Evolutionary conservation across 768 basidiomycete species (phyloP), one percentile per base, ranked within the genome.

Genomic region (Trametes sanguinea): DNA sequence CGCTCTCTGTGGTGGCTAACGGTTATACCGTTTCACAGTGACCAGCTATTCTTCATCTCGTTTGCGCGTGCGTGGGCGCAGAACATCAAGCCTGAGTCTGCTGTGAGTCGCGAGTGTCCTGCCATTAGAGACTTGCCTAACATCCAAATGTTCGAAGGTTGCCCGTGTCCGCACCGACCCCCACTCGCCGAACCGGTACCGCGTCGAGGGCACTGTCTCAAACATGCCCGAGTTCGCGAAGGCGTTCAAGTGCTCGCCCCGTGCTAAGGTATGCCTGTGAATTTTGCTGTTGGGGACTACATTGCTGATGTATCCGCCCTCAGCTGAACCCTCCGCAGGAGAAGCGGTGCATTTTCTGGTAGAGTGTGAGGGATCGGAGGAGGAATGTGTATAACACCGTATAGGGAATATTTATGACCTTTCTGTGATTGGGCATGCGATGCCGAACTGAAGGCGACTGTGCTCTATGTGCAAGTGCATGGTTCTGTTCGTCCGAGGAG

Each of bases 31-130:
- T 29, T 29, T 10, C 14, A 30, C 69, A 91, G 90, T 61, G 95
- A 97, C 43, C 95, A 98, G 77, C 76, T 98, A 32, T 98, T 98
- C 78, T 98, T 97, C 80, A 85, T 98, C 57, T 84, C 92, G 2
- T 95, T 92, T 69, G 95, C 85, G 13, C 84, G 90, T 30, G 85
- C 90, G n/a, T 96, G 93, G 93, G 92, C 88, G 0, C 82, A 85
- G 69, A 86, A 85, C 67, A 90, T 88, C 75, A 92, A 89, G 64
- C 83, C 91, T 29, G 88, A 85, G 46, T 84, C 89, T 30, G 89
- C 89, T 29, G 89, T 91, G 66, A 65, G 85, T 78, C 6, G 32
- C 40, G 27, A 39, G 13, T 27, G 14, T 6, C 11, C 1, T 37
- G 35, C 35, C 14, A 16, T 22, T 1, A 22, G 1, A 22, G 22